These are phyloP conservation scores for Apophysomyces trapeziformis DNA, from an alignment of 371 early-diverging fungal species.

Conservation along the genomic window DNA sequence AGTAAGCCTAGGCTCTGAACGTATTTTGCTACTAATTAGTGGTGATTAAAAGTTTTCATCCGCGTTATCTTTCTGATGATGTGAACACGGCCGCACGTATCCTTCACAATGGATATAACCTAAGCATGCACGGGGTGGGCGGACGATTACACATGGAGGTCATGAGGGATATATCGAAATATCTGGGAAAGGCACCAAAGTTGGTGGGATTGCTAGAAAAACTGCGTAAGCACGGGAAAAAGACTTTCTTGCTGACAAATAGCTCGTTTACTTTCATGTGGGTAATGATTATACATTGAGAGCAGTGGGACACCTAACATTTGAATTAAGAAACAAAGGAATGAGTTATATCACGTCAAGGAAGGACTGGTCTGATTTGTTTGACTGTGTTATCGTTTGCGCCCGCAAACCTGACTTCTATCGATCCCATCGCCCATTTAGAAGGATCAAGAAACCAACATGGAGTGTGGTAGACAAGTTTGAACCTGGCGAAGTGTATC, in stretches of 20 bases:
- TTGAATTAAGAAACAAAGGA: conserved; percentile 37
- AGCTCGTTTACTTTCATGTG: conserved; percentile 62
- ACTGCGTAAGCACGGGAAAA: conserved; percentile 52
- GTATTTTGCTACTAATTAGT: not conserved
- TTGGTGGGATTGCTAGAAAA: conserved; percentile 56
- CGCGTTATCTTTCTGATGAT: conserved; percentile 69
- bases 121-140: conserved; percentile 43
- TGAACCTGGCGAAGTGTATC: conserved; percentile 62
- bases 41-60: conserved; percentile 51
- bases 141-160: conserved; percentile 58
- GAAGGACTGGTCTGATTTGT: conserved; percentile 63
- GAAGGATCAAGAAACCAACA: conserved; percentile 48
- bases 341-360: conserved; percentile 57
- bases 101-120: conserved; percentile 48
- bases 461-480: conserved; percentile 61
- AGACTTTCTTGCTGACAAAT: conserved; percentile 65
- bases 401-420: conserved; percentile 70
- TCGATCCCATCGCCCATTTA: conserved; percentile 59
- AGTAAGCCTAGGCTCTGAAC: conserved; percentile 22
- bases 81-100: conserved; percentile 57
- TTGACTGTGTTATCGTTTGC: conserved; percentile 65
- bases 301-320: not conserved
- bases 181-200: conserved; percentile 51
- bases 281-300: conserved; percentile 4
- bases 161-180: conserved; percentile 53